Evolutionary conservation across 768 basidiomycete species (phyloP), one percentile per base, ranked within the genome.

Genomic region (Russula abietina): DNA sequence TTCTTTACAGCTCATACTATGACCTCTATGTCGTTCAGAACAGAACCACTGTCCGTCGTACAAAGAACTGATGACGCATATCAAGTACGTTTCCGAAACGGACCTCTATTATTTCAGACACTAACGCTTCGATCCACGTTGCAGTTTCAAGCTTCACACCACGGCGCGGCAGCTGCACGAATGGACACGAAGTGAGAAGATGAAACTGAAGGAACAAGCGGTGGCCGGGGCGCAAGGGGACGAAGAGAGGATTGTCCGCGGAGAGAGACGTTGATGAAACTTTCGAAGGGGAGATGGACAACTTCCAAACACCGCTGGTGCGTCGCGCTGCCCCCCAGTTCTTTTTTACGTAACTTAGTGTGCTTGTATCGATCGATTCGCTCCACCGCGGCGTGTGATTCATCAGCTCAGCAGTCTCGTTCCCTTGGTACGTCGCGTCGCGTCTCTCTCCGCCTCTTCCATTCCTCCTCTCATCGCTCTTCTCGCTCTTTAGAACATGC

Each of bases 261-360:
- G 54, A 65, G 9, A 55, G 14, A 32, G 52, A 54, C 50, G 36
- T 6, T 16, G 19, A 24, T 43, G 60, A 61, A 30, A 26, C 38
- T 0, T 39, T 57, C 30, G 30, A 64, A 19, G 59, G 64, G 28
- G 66, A 68, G 30, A 55, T 60, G 65, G 56, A 58, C 26, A 61
- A 63, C 51, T 68, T 68, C 46, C 67, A 68, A 55, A 63, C 55
- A 12, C 67, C 67, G 14, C 51, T 59, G 58, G 66, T 67, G 28
- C 30, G 66, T 60, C 4, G 28, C 51, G 51, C 43, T 58, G 11
- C 51, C 10, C 45, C 33, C 45, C n/a, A n/a, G 45, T 26, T 17
- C 38, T 36, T 12, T 24, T 45, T 57, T 53, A 59, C 61, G 52
- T 64, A 33, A 16, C 26, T 49, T 16, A 49, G 26, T 46, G 41